Conservation (phyloP, 2,329 filamentous ascomycete species). For the Sarocladiaceae sp. region DNA sequence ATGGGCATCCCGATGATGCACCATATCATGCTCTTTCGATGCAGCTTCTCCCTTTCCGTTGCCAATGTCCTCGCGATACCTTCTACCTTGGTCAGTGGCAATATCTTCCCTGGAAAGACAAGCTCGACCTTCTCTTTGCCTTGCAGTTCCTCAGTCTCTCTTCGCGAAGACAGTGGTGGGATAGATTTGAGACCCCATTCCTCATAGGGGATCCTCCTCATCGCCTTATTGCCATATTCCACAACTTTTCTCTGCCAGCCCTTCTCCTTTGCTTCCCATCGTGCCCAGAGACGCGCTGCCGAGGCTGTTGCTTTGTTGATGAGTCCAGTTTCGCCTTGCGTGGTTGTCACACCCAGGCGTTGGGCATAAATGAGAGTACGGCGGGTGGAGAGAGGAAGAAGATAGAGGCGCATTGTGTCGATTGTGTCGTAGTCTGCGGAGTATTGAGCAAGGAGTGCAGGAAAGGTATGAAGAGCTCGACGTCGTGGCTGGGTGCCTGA, state of each 20-base stretch:
- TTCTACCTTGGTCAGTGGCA: slow-evolving; percentile 60
- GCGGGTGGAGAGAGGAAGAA: slow-evolving; percentile 87
- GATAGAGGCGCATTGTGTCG: slow-evolving; percentile 78
- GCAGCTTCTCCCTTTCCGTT: slow-evolving; percentile 74
- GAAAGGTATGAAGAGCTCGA: neutral
- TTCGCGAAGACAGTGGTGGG: slow-evolving; percentile 69
- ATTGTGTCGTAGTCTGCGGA: neutral
- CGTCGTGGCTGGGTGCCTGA: neutral
- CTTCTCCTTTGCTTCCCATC: slow-evolving; percentile 78
- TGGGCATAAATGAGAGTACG: slow-evolving; percentile 92
- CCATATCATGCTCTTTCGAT: slow-evolving; percentile 73
- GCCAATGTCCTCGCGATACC: slow-evolving; percentile 66
- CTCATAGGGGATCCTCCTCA: slow-evolving; percentile 87
- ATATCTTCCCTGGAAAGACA: slow-evolving; percentile 68
- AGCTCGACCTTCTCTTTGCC: slow-evolving; percentile 66
- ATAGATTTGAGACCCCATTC: slow-evolving; percentile 98
- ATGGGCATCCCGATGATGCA: slow-evolving; percentile 81
- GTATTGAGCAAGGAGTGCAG: too few relatives aligned
- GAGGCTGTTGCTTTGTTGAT: slow-evolving; percentile 67
- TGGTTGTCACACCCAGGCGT: slow-evolving; percentile 55
- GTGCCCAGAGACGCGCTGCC: slow-evolving; percentile 73
- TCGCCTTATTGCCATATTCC: slow-evolving; percentile 77
- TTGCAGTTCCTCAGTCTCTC: slow-evolving; percentile 58
- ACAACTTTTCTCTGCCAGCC: slow-evolving; percentile 90
- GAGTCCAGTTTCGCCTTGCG: slow-evolving; percentile 42